These are phyloP conservation scores for Acacia acuminata DNA, from an alignment of 306 rosid species.

Conservation along the genomic window DNA sequence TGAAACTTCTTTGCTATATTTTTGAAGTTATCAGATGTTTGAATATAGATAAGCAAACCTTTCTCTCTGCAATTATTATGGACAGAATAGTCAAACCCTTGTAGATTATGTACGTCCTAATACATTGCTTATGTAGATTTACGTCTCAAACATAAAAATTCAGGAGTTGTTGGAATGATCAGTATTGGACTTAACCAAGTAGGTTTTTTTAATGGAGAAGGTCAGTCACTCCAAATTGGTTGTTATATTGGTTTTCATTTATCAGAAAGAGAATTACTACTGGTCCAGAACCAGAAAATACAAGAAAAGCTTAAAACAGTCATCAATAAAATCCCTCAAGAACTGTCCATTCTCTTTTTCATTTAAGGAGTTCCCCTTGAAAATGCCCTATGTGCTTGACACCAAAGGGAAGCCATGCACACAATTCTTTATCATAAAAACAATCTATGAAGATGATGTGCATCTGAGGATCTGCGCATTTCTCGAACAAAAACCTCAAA, in stretches of 20 bases:
- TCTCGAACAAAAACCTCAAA: neutral
- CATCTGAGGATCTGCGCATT: neutral
- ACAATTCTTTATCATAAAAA: neutral
- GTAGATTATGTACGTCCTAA: neutral
- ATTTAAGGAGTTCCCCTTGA: neutral
- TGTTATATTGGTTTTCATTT: neutral
- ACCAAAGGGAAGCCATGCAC: neutral
- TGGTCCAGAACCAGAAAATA: neutral
- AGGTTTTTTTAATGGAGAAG: neutral
- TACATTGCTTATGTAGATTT: neutral
- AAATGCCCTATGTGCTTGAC: neutral
- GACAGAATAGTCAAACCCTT: neutral
- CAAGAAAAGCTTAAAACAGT: neutral
- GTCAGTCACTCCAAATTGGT: neutral
- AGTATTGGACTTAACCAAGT: neutral
- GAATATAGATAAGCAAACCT: neutral
- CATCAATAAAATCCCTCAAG: neutral
- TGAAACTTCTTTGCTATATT: neutral
- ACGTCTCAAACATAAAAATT: neutral
- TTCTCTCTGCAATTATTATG: neutral
- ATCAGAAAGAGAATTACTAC: neutral
- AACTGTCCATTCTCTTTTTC: neutral
- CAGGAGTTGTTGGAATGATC: neutral
- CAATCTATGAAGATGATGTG: neutral
- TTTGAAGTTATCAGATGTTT: neutral